Base-by-base conservation (phyloP, 2,329 filamentous ascomycete genomes). In the Pyrenophora graminea region DNA sequence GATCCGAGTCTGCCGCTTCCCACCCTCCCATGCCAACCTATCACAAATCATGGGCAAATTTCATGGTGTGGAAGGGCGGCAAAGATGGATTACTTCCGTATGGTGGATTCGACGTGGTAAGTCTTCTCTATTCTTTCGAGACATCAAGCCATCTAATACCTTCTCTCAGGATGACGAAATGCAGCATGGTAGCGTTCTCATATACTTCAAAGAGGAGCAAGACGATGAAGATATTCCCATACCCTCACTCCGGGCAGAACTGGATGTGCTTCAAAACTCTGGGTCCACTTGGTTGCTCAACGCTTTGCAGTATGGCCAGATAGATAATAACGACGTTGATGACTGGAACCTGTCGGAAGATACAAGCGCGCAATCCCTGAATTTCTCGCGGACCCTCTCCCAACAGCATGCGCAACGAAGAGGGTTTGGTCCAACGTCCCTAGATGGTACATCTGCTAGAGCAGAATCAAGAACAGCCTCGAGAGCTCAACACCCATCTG, bases 191-290 rank as follows among this genome's bases (percentile, higher is more conserved):
- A 69, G 67, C 37, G 74, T 74, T 13, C 50, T 72, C 23, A 68
- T 72, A 13, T 74, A 70, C 49, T 75, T 76, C 52, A 72, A 67
- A 43, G 73, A 75, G 50, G 71, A 76, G 51, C 71, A 74, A 33
- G 39, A 55, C 7, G 62, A 68, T 5, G 64, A 72, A 17, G 64
- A 71, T n/a, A 64, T 64, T n/a, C 68, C 72, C 6, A 39, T 68
- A 9, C 69, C 71, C 13, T 69, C 72, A 12, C 62, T 75, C 19
- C 67, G 69, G 15, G 67, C 70, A 6, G 66, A 73, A 33, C 53
- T 69, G 6, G 63, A 70, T 5, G 62, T 71, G 13, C 62, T 76
- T 1, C 67, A 73, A 32, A 69, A 63, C 32, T 67, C 71, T 10
- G 67, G 69, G 0, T 75, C 72, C 6, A 71, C 69, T 10, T 73